A percentile compares a stretch with the other conserved stretches of the same genome.
Evolutionary conservation across 75 land plant species (phyloP).

Genomic region (Selaginella moellendorffii): DNA sequence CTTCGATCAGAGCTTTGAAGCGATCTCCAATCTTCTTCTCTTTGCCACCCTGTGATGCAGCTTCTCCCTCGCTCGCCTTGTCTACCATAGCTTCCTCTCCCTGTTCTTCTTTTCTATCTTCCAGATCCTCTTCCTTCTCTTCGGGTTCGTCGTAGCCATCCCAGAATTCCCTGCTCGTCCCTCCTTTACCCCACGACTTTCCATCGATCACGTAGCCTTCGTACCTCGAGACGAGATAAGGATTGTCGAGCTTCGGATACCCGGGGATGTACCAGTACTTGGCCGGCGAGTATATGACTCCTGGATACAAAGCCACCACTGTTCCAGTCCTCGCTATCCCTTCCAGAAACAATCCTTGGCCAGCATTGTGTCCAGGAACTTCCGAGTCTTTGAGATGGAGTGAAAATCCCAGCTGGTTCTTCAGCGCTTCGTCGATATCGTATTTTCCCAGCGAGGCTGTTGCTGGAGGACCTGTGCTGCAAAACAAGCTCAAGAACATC

Average conservation of each 20-base stretch:
- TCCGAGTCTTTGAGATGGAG: constrained; percentile 52
- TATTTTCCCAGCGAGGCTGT: constrained; percentile 36
- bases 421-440: constrained; percentile 46
- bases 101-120: background rate
- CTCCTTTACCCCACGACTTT: constrained; percentile 79
- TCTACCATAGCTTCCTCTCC: background rate
- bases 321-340: constrained; percentile 68
- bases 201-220: constrained; percentile 88
- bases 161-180: constrained; percentile 63
- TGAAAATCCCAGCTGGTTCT: constrained; percentile 51
- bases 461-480: constrained; percentile 51
- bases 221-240: constrained; percentile 84
- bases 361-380: constrained; percentile 67
- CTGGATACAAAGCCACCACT: constrained; percentile 79
- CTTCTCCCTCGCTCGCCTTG: background rate
- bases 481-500: constrained; percentile 9
- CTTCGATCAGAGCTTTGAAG: background rate
- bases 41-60: too few relatives aligned
- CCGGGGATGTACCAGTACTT: constrained; percentile 81
- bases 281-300: constrained; percentile 76
- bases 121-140: background rate
- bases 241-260: constrained; percentile 83
- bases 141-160: constrained; percentile 26
- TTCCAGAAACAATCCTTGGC: constrained; percentile 53
- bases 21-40: too few relatives aligned